Base-by-base conservation (phyloP, 495 filamentous ascomycete species). In the Choiromyces venosus region DNA sequence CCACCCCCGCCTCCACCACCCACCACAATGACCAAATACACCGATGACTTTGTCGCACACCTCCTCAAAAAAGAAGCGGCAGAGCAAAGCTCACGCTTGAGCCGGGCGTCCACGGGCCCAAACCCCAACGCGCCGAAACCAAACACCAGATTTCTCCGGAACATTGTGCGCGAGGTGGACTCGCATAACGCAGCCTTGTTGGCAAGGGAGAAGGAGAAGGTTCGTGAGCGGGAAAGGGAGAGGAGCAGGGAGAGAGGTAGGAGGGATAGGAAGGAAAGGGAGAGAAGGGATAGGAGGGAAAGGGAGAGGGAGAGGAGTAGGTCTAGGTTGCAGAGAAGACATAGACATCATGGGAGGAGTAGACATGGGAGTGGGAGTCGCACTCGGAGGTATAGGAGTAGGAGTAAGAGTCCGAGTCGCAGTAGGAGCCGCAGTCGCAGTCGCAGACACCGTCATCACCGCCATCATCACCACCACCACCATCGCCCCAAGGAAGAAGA, bases 81-180 rank as follows among this genome's bases (percentile, higher is more conserved):
- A 67, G 87, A 88, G 35, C 87, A 82, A 69, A 90, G 89, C 89
- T 91, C 0, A 78, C 87, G 6, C 84, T 92, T 73, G 25, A 61
- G 52, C 1, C 29, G 52, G 4, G 10, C 33, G 33, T 4, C 25
- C 52, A 61, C 12, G 52, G 25, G 52, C n/a, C n/a, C n/a, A n/a
- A n/a, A n/a, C n/a, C n/a, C n/a, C n/a, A n/a, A 79, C 56, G 77
- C 77, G 5, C 92, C 92, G 4, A 97, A 93, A 78, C 92, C 94
- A 19, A 98, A 99, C 78, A 97, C 91, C 0, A 86, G 92, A 64
- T 98, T 98, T 77, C 85, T 99, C 18, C 88, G 90, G 37, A 92
- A 95, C 75, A 91, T 98, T 69, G 91, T 99, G 76, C 90, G 90
- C 72, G 91, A 96, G 71, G 94, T 93, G 1, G 91, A 95, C 73